Evolutionary conservation across 805 yeast genomes (phyloP), one percentile per base, ranked within the genome.

Genomic region (Cyberlindnera euphorbiiphila): DNA sequence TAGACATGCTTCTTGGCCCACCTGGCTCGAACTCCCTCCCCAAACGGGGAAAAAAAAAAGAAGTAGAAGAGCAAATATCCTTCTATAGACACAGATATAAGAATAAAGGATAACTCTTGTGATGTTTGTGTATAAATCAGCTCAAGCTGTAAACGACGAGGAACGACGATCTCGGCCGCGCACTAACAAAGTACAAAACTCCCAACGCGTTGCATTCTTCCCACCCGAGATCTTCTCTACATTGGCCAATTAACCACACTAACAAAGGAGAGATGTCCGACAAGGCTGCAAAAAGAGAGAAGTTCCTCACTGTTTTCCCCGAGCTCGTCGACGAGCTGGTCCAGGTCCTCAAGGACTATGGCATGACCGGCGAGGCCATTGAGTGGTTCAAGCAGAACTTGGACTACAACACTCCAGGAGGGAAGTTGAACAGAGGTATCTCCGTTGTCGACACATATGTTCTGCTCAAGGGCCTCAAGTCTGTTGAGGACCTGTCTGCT

Each of bases 391-490:
- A 71, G 50, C 72, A 72, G 34, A 78, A 70, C 49, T 67, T 91
- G 59, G 66, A 80, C 53, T 85, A 91, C 70, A 93, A 93, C 69
- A 80, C 95, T 5, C 91, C 96, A 41, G 96, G 97, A 43, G 99
- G 99, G 34, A 93, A 93, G 64, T 73, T 88, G 59, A 93, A 93
- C 74, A 78, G 99, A 61, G 99, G 99, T 22, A 67, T 93, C 41
- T 86, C 97, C 25, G 98, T 93, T 14, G 81, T 93, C 45, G 98
- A 91, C 61, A 86, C 98, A 2, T 93, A 85, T 68, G 78, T 79
- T 40, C 73, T 91, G 39, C 70, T 93, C 58, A 85, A 83, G 53
- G 78, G 79, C 32, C 71, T 74, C 60, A 64, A 67, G 29, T 62
- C 76, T 2, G 60, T 65, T 34, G 74, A 70, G n/a, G 87, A 81